phyloP scores from a whole-genome alignment of 495 filamentous ascomycete genomes.

The Cenococcum geophilum region DNA sequence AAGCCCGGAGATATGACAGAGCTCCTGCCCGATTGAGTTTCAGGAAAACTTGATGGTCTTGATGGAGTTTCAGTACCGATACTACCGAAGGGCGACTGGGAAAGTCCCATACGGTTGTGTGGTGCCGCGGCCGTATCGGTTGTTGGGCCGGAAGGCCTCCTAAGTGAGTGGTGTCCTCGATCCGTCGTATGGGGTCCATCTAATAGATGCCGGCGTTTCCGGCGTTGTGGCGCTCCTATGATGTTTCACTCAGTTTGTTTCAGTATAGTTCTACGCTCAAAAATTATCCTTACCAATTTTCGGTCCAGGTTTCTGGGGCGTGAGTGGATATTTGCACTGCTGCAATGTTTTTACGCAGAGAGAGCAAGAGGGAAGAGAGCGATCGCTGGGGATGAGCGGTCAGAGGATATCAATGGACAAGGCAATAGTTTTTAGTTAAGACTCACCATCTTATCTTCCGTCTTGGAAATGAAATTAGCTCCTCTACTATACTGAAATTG shows the following conservation, averaged over 20 bases:
- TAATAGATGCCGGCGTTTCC: not conserved
- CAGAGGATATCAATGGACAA: not conserved
- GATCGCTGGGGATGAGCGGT: not conserved
- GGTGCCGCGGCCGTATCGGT: too few relatives aligned
- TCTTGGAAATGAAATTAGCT: not conserved
- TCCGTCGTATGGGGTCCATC: not conserved
- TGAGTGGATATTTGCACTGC: not conserved
- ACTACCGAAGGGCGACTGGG: too few relatives aligned
- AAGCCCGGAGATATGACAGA: too few relatives aligned
- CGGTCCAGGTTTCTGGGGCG: not conserved
- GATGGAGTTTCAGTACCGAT: too few relatives aligned
- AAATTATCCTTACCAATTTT: conserved; percentile 1
- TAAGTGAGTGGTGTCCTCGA: not conserved
- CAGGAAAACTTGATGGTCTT: too few relatives aligned
- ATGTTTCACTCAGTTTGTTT: not conserved
- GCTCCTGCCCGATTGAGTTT: too few relatives aligned
- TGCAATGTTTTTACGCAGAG: not conserved
- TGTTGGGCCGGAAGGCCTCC: too few relatives aligned
- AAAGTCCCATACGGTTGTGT: too few relatives aligned
- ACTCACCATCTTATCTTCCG: not conserved
- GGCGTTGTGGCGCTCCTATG: not conserved
- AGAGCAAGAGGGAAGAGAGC: not conserved
- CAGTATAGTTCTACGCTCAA: not conserved
- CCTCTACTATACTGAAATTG: too few relatives aligned
- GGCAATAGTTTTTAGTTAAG: not conserved